Percentiles rank a stretch among this genome's conserved stretches.
These are phyloP conservation scores for Russula vinacea DNA, from an alignment of 768 basidiomycete genomes.

Conservation along the genomic window DNA sequence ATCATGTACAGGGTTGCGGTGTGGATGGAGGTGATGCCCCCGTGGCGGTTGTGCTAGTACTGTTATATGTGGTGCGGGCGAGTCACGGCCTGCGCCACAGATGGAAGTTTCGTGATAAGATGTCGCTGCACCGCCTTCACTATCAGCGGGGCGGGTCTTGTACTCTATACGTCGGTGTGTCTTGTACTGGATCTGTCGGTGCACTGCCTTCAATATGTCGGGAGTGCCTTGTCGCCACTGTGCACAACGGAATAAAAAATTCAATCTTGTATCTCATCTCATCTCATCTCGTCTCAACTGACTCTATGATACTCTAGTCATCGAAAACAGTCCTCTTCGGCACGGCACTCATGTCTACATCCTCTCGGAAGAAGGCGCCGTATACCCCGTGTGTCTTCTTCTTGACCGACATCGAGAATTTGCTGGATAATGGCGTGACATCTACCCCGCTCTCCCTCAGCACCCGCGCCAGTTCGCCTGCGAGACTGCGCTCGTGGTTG, in stretches of 20 bases:
- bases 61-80: background rate
- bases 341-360: conserved; percentile 54
- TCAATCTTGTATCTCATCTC: no score
- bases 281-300: background rate
- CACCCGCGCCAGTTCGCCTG: conserved; percentile 91
- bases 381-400: conserved; percentile 91
- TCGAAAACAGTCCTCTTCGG: conserved; percentile 78
- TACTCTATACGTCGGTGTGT: no score
- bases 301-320: conserved; percentile 17
- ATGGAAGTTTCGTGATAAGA: background rate
- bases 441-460: conserved; percentile 84
- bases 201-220: no score
- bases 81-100: conserved; percentile 4
- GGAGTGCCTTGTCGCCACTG: no score
- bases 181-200: no score
- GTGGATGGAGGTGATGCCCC: background rate
- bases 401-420: conserved; percentile 96
- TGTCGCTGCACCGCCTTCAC: background rate
- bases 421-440: conserved; percentile 67
- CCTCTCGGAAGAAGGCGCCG: conserved; percentile 79
- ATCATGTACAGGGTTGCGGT: conserved; percentile 50
- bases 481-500: conserved; percentile 76
- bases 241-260: no score
- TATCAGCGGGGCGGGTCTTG: background rate
- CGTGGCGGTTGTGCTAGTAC: background rate